Evolutionary conservation across 2,329 filamentous ascomycete genomes (phyloP).

Genomic region (Samsoniella hepiali): DNA sequence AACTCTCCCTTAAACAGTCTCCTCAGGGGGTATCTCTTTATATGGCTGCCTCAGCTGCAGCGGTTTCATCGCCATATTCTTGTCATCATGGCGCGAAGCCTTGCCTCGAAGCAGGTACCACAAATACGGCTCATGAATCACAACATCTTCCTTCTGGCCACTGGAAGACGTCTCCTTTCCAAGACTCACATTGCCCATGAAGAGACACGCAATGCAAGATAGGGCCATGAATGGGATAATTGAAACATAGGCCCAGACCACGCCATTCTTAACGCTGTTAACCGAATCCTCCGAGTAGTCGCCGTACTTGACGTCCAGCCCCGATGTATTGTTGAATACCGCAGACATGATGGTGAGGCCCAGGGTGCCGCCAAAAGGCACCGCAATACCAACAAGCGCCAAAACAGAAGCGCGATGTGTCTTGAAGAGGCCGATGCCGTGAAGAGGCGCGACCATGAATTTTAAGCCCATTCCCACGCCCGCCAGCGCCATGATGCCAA

Average conservation of each 20-base stretch:
- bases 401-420: slow-evolving; percentile 55
- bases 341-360: slow-evolving; percentile 65
- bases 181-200: slow-evolving; percentile 34
- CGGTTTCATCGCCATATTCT: not conserved
- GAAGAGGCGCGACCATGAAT: slow-evolving; percentile 63
- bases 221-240: slow-evolving; percentile 56
- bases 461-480: slow-evolving; percentile 61
- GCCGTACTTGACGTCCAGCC: slow-evolving; percentile 25
- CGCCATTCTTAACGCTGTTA: slow-evolving; percentile 28
- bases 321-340: slow-evolving; percentile 61
- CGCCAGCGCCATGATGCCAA: slow-evolving; percentile 63
- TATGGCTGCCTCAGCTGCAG: not conserved
- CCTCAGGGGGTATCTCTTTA: not conserved
- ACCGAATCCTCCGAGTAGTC: slow-evolving; percentile 27
- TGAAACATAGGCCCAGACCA: slow-evolving; percentile 60
- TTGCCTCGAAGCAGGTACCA: slow-evolving; percentile 5
- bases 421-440: slow-evolving; percentile 61
- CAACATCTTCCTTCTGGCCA: slow-evolving; percentile 1
- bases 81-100: not conserved
- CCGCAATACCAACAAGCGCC: slow-evolving; percentile 56
- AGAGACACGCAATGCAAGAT: slow-evolving; percentile 27
- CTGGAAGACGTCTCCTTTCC: slow-evolving; percentile 18
- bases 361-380: slow-evolving; percentile 63
- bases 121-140: slow-evolving; percentile 15
- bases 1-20: not conserved